These are phyloP conservation scores for Sphaerulina vaccinii DNA, from an alignment of 2,329 filamentous ascomycete genomes.

Conservation along the genomic window DNA sequence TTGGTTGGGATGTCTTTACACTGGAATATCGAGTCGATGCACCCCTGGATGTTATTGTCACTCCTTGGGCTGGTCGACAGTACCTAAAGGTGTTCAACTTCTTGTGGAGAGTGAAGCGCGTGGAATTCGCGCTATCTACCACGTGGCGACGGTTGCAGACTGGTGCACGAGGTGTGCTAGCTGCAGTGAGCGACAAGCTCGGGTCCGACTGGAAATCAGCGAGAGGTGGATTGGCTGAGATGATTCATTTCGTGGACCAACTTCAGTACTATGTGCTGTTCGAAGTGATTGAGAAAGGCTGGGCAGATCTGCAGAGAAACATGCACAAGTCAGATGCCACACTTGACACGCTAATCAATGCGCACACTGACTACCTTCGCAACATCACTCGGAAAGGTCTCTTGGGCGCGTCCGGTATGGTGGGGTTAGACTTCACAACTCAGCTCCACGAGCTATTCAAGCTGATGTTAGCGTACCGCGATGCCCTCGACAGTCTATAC, in stretches of 20 bases:
- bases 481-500: slow-evolving; percentile 90
- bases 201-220: slow-evolving; percentile 79
- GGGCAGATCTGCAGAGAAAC: slow-evolving; percentile 82
- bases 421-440: slow-evolving; percentile 69
- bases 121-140: slow-evolving; percentile 87
- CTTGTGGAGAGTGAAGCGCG: slow-evolving; percentile 94
- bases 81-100: slow-evolving; percentile 99
- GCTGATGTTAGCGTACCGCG: slow-evolving; percentile 89
- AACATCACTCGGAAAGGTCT: slow-evolving; percentile 95
- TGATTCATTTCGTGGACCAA: slow-evolving; percentile 97
- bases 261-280: slow-evolving; percentile 98
- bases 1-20: slow-evolving; percentile 98
- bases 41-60: slow-evolving; percentile 94
- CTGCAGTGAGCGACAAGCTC: slow-evolving; percentile 65
- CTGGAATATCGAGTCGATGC: slow-evolving; percentile 98
- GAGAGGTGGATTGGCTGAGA: slow-evolving; percentile 85
- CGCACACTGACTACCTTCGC: slow-evolving; percentile 86
- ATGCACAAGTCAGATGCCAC: slow-evolving; percentile 78
- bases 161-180: slow-evolving; percentile 84
- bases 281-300: slow-evolving; percentile 95
- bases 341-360: slow-evolving; percentile 89
- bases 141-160: slow-evolving; percentile 97
- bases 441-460: slow-evolving; percentile 92
- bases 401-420: slow-evolving; percentile 61
- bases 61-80: slow-evolving; percentile 89